Base-by-base conservation (phyloP, 768 basidiomycete species). In the Hericium alpestre region DNA sequence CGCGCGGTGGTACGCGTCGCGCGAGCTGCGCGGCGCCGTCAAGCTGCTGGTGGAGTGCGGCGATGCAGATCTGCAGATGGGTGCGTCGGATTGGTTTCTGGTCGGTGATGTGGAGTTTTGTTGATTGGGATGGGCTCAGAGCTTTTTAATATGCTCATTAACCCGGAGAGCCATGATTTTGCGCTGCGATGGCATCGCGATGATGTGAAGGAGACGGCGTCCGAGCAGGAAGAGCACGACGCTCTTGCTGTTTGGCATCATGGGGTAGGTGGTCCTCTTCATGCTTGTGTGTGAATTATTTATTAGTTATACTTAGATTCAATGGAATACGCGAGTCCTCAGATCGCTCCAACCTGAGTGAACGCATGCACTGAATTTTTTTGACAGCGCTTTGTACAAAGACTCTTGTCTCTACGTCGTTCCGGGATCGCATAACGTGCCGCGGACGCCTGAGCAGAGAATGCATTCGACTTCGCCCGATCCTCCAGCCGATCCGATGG, bases 101-200 rank as follows among this genome's bases (percentile, higher is more conserved):
- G 20, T 8, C 27, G 9, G 10, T 15, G 12, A 27, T 53, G 16
- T 12, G 18, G 32, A 16, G 15, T 15, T 38, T 51, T 4, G 20
- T 11, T 38, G 38, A 15, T 39, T 18, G 50, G 16, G 1, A 27
- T 51, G 11, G 22, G 16, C n/a, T 38, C 54, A 87, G 88, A 90
- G 64, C 68, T 89, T 23, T 88, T 89, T 67, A 90, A 89, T 63
- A 65, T 89, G 54, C 72, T 90, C 20, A 83, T 90, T 38, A 87
- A 90, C 65, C 89, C 87, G 0, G 56, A 73, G 10, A 63, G 67
- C 4, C 81, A 83, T 58, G 75, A 82, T 49, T 90, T 89, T 66
- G 84, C 87, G 1, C 71, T 90, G 53, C 74, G 86, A 40, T 90
- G 88, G 87, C 89, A 90, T 66, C 78, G 88, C 2, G 89, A 90